Base-by-base conservation (phyloP, 345 rosid species). In the Ceriops zippeliana region DNA sequence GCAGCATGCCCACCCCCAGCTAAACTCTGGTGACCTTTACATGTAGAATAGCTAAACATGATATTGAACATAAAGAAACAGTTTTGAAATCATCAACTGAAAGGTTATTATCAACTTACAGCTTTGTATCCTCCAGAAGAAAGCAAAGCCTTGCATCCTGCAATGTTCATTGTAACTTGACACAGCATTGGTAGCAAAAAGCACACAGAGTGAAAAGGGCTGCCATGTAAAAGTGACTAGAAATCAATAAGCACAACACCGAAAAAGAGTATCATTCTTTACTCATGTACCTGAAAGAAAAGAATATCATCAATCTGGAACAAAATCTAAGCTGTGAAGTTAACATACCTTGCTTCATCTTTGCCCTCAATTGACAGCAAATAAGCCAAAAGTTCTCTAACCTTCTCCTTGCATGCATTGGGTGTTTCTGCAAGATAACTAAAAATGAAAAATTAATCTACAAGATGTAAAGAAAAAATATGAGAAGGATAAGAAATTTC, bases 361-460 rank as follows among this genome's bases (percentile, higher is more conserved):
- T 87, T 93, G 5, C 90, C 96, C 85, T 91, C 90, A 75, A 91
- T 75, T 54, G 86, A 78, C 67, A 95, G 84, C 97, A 95, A 83
- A 79, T 84, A 91, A 30, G 73, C 78, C 70, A 95, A 78, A 72
- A 91, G 89, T 63, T 87, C 88, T 72, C 49, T 68, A 54, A 91
- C 88, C 78, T 86, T 87, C 72, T 89, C 97, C 73, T 83, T 79
- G 78, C 87, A 87, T 24, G 97, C 96, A 70, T 76, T 35, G 9
- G 99, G 99, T 21, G 86, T 75, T 79, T 89, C 93, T 65, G 99
- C 99, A 74, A 93, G 97, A 84, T 88, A 93, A 74, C 97, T 93
- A 71, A 52, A 62, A 66, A 76, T 67, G 65, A 63, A 53, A 24
- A 7, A 8, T 75, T 59, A 27, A 60, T 47, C 56, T 46, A 61